Evolutionary conservation across 2,329 filamentous ascomycete genomes (phyloP).

Genomic region (Pseudogymnoascus sp.): DNA sequence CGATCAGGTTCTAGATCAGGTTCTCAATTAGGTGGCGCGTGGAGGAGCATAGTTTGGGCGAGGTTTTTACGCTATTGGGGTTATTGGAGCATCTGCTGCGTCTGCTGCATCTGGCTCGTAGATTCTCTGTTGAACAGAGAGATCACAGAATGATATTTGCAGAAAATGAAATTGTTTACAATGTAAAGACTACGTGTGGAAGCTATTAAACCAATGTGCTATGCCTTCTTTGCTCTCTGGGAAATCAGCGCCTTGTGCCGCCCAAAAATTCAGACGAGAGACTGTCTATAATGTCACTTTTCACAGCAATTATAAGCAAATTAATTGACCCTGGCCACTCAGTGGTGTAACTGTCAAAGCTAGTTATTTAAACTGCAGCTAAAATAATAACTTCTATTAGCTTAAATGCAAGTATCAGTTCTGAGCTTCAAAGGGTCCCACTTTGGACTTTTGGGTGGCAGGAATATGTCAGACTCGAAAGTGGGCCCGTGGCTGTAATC

Average conservation of each 20-base stretch:
- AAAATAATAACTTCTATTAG: neutral
- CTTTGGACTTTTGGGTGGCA: neutral
- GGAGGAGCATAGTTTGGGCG: conserved; percentile 5
- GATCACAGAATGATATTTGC: neutral
- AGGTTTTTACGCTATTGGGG: conserved; percentile 2
- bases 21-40: neutral
- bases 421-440: neutral
- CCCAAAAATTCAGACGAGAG: neutral
- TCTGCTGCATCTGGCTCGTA: neutral
- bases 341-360: neutral
- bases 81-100: conserved; percentile 1
- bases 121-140: neutral
- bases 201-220: neutral
- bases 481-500: neutral
- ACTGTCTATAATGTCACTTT: neutral
- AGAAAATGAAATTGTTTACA: neutral
- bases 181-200: neutral
- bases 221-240: neutral
- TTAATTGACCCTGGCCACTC: neutral
- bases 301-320: neutral
- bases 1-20: conserved; percentile 3
- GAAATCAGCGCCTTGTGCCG: neutral
- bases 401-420: neutral
- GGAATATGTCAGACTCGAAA: neutral
- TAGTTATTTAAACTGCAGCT: neutral